phyloP scores from a whole-genome alignment of 2,329 filamentous ascomycete genomes.

The Emmonsia crescens region DNA sequence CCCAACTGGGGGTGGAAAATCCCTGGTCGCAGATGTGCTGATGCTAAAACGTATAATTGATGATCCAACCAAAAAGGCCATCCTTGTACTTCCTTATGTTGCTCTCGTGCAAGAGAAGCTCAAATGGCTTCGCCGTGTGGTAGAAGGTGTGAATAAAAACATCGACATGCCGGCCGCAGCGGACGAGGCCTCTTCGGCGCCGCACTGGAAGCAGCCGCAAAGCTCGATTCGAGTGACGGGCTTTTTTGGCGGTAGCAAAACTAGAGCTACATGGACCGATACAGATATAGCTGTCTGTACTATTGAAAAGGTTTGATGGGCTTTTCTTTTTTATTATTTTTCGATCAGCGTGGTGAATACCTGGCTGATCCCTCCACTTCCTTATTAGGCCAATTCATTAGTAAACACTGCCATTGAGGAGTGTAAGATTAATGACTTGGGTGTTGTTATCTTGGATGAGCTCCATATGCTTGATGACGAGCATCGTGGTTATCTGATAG shows the following conservation, averaged over 20 bases:
- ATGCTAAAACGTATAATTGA: conserved; percentile 62
- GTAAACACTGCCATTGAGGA: conserved; percentile 65
- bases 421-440: conserved; percentile 52
- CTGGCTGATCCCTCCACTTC: background rate
- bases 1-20: conserved; percentile 69
- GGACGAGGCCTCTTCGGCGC: conserved; percentile 27
- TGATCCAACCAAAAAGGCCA: conserved; percentile 53
- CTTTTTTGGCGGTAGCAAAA: conserved; percentile 64
- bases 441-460: conserved; percentile 61
- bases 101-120: conserved; percentile 72
- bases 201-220: conserved; percentile 45
- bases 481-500: conserved; percentile 62
- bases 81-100: conserved; percentile 66
- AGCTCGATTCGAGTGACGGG: conserved; percentile 55
- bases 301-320: conserved; percentile 54
- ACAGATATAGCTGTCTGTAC: conserved; percentile 71
- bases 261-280: conserved; percentile 57
- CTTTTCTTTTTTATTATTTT: conserved; percentile 16
- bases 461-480: conserved; percentile 75
- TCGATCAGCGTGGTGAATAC: conserved; percentile 2
- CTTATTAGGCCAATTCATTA: conserved; percentile 56
- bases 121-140: conserved; percentile 59
- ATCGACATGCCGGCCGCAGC: conserved; percentile 17
- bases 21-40: conserved; percentile 59
- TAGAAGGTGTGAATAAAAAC: conserved; percentile 46